Conservation (phyloP, 768 basidiomycete species). For the Leccinum obscurum region DNA sequence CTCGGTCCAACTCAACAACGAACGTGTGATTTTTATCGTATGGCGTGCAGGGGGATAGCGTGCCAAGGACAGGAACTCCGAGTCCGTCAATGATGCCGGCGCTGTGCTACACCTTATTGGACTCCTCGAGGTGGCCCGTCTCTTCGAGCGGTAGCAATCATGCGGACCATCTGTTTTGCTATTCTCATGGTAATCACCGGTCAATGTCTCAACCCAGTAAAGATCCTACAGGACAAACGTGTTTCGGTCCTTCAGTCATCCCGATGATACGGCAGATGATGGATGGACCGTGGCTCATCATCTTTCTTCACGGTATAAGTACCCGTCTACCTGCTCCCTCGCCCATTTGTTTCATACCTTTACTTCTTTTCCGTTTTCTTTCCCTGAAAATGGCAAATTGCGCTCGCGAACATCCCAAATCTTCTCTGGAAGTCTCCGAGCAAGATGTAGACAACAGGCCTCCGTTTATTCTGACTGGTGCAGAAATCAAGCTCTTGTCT, state of each 20-base stretch:
- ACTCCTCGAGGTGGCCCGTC: background rate
- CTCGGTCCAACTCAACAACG: background rate
- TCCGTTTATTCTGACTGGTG: slow-evolving; percentile 40
- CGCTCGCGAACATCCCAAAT: background rate
- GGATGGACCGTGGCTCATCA: background rate
- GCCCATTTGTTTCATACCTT: no score
- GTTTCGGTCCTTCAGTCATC: slow-evolving; percentile 2
- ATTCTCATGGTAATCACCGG: slow-evolving; percentile 11
- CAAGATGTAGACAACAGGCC: slow-evolving; percentile 32
- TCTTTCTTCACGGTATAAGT: no score
- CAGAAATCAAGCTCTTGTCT: slow-evolving; percentile 60
- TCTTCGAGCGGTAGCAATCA: background rate
- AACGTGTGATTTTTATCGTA: background rate
- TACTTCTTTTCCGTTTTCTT: background rate
- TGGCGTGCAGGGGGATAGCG: background rate
- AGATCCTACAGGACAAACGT: slow-evolving; percentile 9
- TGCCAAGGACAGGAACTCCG: background rate
- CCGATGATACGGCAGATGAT: background rate
- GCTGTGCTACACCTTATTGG: background rate
- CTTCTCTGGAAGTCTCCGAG: slow-evolving; percentile 30
- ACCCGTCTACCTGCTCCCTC: no score
- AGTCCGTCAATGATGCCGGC: background rate
- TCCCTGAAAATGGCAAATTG: slow-evolving; percentile 13
- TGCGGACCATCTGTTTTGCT: background rate
- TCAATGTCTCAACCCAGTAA: background rate